Conservation (phyloP, 352 stramenopile genomes). For the Globisporangium ultimum region DNA sequence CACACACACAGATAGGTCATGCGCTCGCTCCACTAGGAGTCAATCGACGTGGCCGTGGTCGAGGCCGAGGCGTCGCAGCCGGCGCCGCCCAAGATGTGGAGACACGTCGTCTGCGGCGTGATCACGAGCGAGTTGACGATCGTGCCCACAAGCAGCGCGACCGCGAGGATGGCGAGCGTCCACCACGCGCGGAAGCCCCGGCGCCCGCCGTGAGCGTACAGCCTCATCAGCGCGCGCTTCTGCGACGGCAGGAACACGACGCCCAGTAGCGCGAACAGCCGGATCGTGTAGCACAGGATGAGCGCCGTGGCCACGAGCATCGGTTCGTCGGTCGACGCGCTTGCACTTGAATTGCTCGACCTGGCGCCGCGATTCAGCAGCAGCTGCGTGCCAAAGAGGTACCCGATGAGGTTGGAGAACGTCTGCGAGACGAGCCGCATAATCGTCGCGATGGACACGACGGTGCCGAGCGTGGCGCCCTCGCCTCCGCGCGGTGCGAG, state of each 20-base stretch:
- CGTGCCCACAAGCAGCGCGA: constrained; percentile 16
- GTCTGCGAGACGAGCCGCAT: constrained; percentile 30
- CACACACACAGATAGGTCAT: neutral
- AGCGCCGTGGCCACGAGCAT: constrained; percentile 30
- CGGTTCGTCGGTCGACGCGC: constrained; percentile 13
- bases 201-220: constrained; percentile 11
- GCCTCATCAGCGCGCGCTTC: constrained; percentile 11
- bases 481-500: constrained; percentile 41
- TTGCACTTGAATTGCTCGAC: neutral
- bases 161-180: constrained; percentile 16
- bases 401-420: constrained; percentile 19
- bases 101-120: constrained; percentile 25
- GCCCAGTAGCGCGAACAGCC: constrained; percentile 21
- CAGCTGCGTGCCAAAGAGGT: constrained; percentile 16
- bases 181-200: constrained; percentile 20
- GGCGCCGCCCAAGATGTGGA: constrained; percentile 25
- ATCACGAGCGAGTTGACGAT: constrained; percentile 23
- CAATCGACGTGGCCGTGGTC: neutral
- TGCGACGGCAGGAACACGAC: constrained; percentile 21
- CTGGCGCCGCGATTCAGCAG: constrained; percentile 11
- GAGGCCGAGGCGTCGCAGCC: constrained; percentile 10
- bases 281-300: constrained; percentile 22
- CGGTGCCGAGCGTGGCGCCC: constrained; percentile 36
- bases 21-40: neutral
- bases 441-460: constrained; percentile 38